Base-by-base conservation (phyloP, 176 grass and related monocot genomes). In the Hsuehochloa calcarea region DNA sequence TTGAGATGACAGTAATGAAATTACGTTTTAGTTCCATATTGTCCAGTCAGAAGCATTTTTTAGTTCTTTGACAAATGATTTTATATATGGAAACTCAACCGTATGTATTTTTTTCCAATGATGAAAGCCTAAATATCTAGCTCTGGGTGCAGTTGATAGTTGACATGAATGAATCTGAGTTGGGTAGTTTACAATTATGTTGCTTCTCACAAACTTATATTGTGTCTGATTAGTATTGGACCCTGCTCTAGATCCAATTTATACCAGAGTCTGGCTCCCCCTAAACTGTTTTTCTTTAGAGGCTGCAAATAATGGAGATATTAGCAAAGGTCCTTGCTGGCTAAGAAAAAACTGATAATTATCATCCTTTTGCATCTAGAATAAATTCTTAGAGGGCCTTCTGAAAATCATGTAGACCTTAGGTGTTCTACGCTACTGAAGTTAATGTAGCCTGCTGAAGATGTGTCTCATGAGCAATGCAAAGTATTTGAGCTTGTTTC, bases 231-330 rank as follows among this genome's bases (percentile, higher is more conserved):
- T 26, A 65, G 37, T 46, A 38, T 60, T 14, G 52, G 29, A 26
- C 40, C 6, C 3, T 39, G 19, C 16, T 74, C 77, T 73, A 67
- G 78, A 69, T 82, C 66, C 37, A 70, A 55, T 80, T 82, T 55
- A 59, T 82, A 13, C 23, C n/a, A 12, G 19, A 80, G n/a, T n/a
- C 65, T 55, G 11, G 15, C 9, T 82, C 43, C 51, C 35, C 58
- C 51, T 66, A 44, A 39, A 71, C 14, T 82, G 16, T 70, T 70
- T 37, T 44, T 60, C 54, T 82, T 54, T 52, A 3, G n/a, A 41
- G 46, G 80, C n/a, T 71, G 47, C 60, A 81, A 81, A 59, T 65
- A 27, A 83, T 83, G 31, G 39, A 74, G 68, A 67, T 56, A 58
- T 58, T 73, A 79, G 56, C 19, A 84, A 61, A 14, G 68, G 50